Conservation (phyloP, 78 protist species). For the Dictyostelium capitatum region DNA sequence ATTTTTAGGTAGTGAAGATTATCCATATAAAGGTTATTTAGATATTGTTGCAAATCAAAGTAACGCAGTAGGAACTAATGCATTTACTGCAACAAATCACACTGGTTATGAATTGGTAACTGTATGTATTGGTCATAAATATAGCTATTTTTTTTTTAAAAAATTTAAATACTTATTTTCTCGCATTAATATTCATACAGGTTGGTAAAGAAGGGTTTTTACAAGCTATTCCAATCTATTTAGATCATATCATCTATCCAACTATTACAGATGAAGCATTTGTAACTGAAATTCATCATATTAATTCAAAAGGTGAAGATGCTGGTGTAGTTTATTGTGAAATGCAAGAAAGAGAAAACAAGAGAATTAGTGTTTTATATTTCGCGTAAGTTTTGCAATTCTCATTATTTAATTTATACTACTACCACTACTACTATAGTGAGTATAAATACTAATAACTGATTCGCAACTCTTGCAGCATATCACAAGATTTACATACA, state of each 20-base stretch:
- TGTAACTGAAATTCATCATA: constrained; percentile 80
- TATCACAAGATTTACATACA: background rate
- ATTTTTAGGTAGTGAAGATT: constrained; percentile 79
- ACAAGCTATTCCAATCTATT: constrained; percentile 86
- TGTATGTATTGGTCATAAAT: constrained; percentile 3
- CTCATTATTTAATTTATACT: too few species aligned
- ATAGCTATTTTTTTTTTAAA: background rate
- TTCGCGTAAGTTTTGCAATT: too few species aligned
- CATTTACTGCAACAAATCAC: constrained; percentile 80
- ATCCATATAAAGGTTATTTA: constrained; percentile 72
- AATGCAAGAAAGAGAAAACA: constrained; percentile 73
- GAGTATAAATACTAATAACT: background rate
- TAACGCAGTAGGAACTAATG: constrained; percentile 82
- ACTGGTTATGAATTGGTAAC: constrained; percentile 65
- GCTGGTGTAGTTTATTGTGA: constrained; percentile 85
- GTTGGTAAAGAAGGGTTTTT: constrained; percentile 91
- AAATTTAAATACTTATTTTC: background rate
- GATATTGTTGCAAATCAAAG: constrained; percentile 42
- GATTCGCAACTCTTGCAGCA: too few species aligned
- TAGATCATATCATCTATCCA: constrained; percentile 94
- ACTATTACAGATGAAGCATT: constrained; percentile 85
- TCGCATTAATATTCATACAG: background rate
- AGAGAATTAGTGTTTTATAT: background rate
- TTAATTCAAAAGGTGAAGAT: constrained; percentile 73
- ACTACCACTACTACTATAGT: too few species aligned